Evolutionary conservation across 176 grass and related monocot species (phyloP).

Genomic region (Areca catechu): DNA sequence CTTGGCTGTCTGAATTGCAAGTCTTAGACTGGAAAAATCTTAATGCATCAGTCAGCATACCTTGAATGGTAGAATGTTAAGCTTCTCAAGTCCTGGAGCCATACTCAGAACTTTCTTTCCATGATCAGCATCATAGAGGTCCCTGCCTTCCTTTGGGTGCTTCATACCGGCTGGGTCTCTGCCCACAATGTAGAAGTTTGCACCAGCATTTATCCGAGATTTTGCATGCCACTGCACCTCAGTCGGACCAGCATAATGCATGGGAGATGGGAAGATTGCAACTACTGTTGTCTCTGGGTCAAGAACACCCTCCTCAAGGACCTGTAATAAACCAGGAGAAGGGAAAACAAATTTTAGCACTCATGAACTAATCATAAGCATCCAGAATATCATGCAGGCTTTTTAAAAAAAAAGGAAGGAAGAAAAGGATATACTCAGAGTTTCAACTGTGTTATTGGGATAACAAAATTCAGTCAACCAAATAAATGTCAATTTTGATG

Average conservation of each 20-base stretch:
- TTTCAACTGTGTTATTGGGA: too few relatives aligned
- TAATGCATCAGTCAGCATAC: conserved; percentile 13
- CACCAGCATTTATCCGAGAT: conserved; percentile 90
- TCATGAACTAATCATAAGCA: too few relatives aligned
- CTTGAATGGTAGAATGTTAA: conserved; percentile 99
- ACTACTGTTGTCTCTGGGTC: conserved; percentile 94
- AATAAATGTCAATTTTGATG: too few relatives aligned
- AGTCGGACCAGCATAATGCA: conserved; percentile 95
- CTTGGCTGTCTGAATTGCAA: too few relatives aligned
- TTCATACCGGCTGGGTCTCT: conserved; percentile 94
- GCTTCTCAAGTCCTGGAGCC: conserved; percentile 90
- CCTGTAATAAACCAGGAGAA: conserved; percentile 24
- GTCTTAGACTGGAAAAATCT: too few relatives aligned
- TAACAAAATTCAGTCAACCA: too few relatives aligned
- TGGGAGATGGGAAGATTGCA: conserved; percentile 92
- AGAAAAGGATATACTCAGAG: too few relatives aligned
- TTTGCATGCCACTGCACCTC: conserved; percentile 99
- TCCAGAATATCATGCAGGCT: too few relatives aligned
- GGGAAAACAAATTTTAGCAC: too few relatives aligned
- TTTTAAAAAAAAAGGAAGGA: too few relatives aligned
- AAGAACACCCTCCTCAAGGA: conserved; percentile 95
- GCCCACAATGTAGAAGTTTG: conserved; percentile 98
- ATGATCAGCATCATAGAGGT: conserved; percentile 95
- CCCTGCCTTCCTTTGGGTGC: conserved; percentile 68
- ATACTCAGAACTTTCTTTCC: conserved; percentile 94